Percentiles rank a stretch among this genome's conserved stretches.
These are phyloP conservation scores for Syncephalastrum sp. DNA, from an alignment of 371 early-diverging fungal species.

Conservation along the genomic window DNA sequence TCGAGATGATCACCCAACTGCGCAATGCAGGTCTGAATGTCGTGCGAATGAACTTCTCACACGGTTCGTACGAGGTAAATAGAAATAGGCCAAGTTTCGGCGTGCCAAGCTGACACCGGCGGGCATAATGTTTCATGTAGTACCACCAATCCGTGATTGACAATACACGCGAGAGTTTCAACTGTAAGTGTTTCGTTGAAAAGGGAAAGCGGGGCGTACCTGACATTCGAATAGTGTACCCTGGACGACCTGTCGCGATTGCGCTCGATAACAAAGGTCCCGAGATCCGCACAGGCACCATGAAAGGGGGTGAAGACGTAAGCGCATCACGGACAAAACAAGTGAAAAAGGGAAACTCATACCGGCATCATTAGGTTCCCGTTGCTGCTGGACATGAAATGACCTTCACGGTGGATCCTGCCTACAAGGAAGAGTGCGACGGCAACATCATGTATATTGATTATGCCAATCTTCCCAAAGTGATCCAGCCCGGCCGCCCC, in stretches of 20 bases:
- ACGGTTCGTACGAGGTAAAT: conserved; percentile 77
- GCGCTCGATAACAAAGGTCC: conserved; percentile 89
- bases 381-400: conserved; percentile 77
- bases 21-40: conserved; percentile 93
- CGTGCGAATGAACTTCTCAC: conserved; percentile 93
- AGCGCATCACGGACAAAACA: conserved; percentile 1
- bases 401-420: conserved; percentile 79
- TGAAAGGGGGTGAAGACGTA: conserved; percentile 62
- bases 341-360: neutral
- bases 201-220: neutral
- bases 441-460: conserved; percentile 80
- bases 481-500: conserved; percentile 76
- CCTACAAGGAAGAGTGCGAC: conserved; percentile 64
- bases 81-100: neutral
- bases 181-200: conserved; percentile 24
- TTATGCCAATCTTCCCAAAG: conserved; percentile 83
- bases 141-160: conserved; percentile 86
- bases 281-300: conserved; percentile 82
- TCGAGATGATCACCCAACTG: conserved; percentile 80
- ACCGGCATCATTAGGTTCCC: conserved; percentile 36
- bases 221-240: conserved; percentile 21
- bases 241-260: conserved; percentile 75
- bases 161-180: conserved; percentile 67
- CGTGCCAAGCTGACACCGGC: too few relatives aligned
- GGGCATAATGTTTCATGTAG: conserved; percentile 13